Evolutionary conservation across 176 grass and related monocot genomes (phyloP).

Genomic region (Cymbopogon citratus): DNA sequence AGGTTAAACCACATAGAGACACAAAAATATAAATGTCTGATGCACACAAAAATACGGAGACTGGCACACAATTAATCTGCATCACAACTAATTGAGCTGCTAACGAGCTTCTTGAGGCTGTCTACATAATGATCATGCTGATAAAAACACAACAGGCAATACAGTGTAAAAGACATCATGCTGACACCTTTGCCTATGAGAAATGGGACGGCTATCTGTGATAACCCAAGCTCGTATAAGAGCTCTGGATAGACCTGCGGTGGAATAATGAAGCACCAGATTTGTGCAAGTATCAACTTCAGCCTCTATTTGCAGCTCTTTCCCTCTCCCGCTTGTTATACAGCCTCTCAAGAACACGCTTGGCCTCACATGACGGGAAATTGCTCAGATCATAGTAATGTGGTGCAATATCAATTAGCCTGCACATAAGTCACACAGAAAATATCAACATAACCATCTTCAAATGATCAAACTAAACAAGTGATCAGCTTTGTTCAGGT

Average conservation of each 20-base stretch:
- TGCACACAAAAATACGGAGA: not conserved
- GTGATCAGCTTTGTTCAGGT: not conserved
- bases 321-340: constrained; percentile 86
- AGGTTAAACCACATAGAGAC: not conserved
- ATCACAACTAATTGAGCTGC: not conserved
- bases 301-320: constrained; percentile 45
- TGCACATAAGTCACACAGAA: constrained; percentile 21
- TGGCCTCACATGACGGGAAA: constrained; percentile 82
- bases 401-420: constrained; percentile 75
- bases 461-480: not conserved
- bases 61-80: not conserved
- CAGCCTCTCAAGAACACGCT: constrained; percentile 75
- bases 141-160: not conserved
- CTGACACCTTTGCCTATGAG: not conserved
- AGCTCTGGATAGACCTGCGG: not conserved
- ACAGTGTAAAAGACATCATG: not conserved
- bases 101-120: not conserved
- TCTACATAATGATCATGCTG: not conserved
- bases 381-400: constrained; percentile 86
- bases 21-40: not conserved
- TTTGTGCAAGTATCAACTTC: constrained; percentile 18
- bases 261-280: not conserved
- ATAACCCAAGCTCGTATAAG: not conserved
- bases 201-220: not conserved
- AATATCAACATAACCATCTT: not conserved